Evolutionary conservation across 768 basidiomycete species (phyloP).

Genomic region (Kwoniella sp.): DNA sequence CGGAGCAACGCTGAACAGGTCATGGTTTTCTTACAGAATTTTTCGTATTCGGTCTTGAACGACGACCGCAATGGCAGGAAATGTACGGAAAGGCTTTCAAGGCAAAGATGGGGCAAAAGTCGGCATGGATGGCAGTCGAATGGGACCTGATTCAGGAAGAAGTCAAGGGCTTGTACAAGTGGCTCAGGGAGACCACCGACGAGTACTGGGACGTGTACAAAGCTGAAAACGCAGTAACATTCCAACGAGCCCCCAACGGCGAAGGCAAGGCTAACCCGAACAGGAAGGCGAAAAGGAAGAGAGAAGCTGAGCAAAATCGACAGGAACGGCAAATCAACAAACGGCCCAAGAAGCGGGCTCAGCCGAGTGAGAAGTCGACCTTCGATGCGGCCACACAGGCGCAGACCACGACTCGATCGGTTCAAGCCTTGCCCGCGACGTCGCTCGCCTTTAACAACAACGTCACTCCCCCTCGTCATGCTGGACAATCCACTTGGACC

Average conservation of each 20-base stretch:
- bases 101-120: conserved; percentile 3
- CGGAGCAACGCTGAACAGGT: no score
- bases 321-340: no score
- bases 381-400: no score
- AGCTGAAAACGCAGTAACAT: conserved; percentile 7
- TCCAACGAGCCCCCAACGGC: conserved; percentile 10
- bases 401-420: no score
- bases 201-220: conserved; percentile 9
- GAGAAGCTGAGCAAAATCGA: no score
- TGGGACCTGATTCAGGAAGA: conserved; percentile 6
- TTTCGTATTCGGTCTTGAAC: neutral
- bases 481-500: no score
- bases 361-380: no score
- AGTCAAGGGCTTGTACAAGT: no score
- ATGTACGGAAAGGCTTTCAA: conserved; percentile 9
- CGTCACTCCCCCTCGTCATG: no score
- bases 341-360: no score
- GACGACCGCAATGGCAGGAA: conserved; percentile 13
- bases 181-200: conserved; percentile 2
- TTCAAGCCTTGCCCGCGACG: no score
- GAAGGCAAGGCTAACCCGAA: conserved; percentile 9
- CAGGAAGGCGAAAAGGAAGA: conserved; percentile 9
- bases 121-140: conserved; percentile 11
- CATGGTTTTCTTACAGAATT: neutral
- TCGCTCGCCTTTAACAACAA: no score